phyloP scores from a whole-genome alignment of 179 eudicot species.

The Camellia oleifera region DNA sequence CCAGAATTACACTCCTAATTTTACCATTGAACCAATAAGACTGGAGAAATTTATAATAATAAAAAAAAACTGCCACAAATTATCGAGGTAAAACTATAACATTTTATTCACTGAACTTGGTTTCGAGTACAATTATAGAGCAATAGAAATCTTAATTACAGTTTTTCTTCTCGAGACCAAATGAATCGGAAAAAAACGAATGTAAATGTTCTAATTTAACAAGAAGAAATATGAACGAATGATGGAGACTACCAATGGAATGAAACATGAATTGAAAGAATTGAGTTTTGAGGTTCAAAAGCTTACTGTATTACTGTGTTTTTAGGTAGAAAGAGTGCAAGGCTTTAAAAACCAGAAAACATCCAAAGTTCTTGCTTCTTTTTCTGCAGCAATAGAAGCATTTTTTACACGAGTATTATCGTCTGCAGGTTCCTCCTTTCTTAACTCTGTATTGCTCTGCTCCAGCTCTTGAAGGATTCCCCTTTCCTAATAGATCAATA shows the following conservation, averaged over 20 bases:
- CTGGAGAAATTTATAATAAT: background rate
- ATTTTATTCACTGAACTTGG: conserved; percentile 11
- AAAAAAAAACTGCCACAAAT: too few species aligned
- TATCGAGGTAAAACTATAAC: background rate
- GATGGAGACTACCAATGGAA: background rate
- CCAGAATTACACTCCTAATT: too few species aligned
- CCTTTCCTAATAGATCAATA: conserved; percentile 42
- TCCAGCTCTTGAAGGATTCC: conserved; percentile 49
- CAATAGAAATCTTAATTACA: background rate
- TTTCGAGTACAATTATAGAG: background rate
- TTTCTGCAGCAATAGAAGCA: conserved; percentile 29
- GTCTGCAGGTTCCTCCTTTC: conserved; percentile 27
- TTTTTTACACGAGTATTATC: conserved; percentile 13
- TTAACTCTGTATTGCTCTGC: conserved; percentile 24
- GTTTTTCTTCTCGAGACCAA: conserved; percentile 5
- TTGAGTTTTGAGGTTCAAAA: background rate
- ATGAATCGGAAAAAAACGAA: background rate
- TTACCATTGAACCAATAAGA: too few species aligned
- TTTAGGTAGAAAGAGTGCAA: conserved; percentile 54
- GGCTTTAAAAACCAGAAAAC: conserved; percentile 88
- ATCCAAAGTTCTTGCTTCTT: conserved; percentile 60
- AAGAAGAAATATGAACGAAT: background rate
- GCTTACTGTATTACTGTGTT: background rate
- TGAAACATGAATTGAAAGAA: conserved; percentile 16
- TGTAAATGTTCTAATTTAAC: background rate